Evolutionary conservation across 345 rosid species (phyloP), one percentile per base, ranked within the genome.

Genomic region (Eucalyptus cloeziana): DNA sequence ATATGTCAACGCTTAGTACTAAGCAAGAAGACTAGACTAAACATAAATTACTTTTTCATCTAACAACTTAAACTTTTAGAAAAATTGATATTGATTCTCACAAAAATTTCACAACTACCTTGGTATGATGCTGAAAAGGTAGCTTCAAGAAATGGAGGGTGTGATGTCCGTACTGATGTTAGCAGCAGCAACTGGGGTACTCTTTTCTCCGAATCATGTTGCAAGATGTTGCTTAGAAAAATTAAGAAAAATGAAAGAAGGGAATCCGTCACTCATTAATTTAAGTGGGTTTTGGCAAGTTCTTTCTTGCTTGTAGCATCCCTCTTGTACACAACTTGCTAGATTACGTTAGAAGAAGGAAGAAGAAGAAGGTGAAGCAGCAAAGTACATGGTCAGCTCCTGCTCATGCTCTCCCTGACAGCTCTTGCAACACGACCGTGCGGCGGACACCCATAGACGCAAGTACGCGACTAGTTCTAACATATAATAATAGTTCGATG

Each of bases 11-110:
- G 4, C 56, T 52, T 52, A 19, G 24, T 52, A 52, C 56, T 52
- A 7, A 52, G 24, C 24, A 52, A 52, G 19, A 52, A 52, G 10
- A 19, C 4, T 52, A 52, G 1, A 52, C 10, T 52, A 52, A 52
- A 52, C 0, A 0, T 52, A 52, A 52, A 19, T 51, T 51, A 17
- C 7, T 7, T 19, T 52, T 52, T 52, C 1, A 7, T 52, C 1
- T 19, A 52, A 52, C 4, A 52, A 52, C 0, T 52, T 19, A 52
- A 19, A 52, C 0, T 52, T 19, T 52, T 52, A 52, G 56, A 52
- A 52, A 52, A 19, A 52, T 3, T 52, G 2, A 0, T 52, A 52
- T 52, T 52, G 24, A 52, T 19, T 24, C 56, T 52, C 56, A 52
- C 0, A 2, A 52, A 52, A 52, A 19, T 52, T 19, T 52, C 56